Base-by-base conservation (phyloP, 2,329 filamentous ascomycete genomes). In the Fusarium liriodendri region DNA sequence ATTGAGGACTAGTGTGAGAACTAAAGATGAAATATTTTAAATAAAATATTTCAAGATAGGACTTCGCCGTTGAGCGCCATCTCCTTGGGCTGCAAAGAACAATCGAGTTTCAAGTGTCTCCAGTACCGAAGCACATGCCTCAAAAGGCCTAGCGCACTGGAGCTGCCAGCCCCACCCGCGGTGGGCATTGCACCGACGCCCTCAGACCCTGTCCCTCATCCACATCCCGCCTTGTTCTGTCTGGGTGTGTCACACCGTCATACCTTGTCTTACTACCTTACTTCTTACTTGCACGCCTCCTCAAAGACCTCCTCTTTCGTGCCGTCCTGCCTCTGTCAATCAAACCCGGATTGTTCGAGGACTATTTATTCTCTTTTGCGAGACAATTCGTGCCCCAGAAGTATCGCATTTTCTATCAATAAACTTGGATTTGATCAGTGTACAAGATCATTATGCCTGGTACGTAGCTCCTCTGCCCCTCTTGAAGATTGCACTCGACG, bases 371-470 rank as follows among this genome's bases (percentile, higher is more conserved):
- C 25, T n/a, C 55, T 54, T 18, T 22, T 29, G n/a, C 16, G 45
- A 54, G 25, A 62, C 32, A 54, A 27, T 38, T 20, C n/a, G 52
- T 29, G 35, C 10, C 45, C 32, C 16, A 22, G 14, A n/a, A 33
- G n/a, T 38, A 7, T 8, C 27, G 10, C 18, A 50, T 52, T 27
- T 52, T 45, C 42, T 32, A 20, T 52, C 63, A 40, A 40, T 20
- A 57, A 60, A 37, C 27, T 54, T 22, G 45, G 42, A 40, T 35
- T 54, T 54, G 27, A 27, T 32, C 32, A 32, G 35, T 47, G 38
- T 45, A 57, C 64, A 63, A 65, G 42, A 69, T 69, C 63, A 64
- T 57, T 65, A 77, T 77, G 76, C 52, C 74, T 70, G 76, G 76
- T 77, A 77, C 62, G 76, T 75, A 72, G 64, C 42, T 42, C 55